phyloP scores from a whole-genome alignment of 2,329 filamentous ascomycete species.

The Kalmusia sp. region DNA sequence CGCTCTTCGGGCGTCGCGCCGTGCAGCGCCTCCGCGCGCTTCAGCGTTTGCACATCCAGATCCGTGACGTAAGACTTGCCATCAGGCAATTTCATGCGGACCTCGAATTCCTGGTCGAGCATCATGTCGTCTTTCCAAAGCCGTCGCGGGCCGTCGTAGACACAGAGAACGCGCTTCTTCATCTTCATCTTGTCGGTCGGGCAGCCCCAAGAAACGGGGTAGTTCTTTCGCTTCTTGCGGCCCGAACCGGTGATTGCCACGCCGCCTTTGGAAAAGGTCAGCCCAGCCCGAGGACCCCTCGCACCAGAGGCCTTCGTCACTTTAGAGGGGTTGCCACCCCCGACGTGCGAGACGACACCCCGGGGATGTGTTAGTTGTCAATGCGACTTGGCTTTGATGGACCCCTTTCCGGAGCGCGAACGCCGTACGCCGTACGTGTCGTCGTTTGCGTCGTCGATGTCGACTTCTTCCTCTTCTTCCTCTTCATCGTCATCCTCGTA shows the following conservation, averaged over 20 bases:
- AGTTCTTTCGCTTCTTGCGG: conserved; percentile 91
- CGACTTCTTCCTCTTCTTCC: conserved; percentile 64
- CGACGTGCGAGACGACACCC: conserved; percentile 50
- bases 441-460: conserved; percentile 60
- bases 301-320: conserved; percentile 48
- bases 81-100: conserved; percentile 74
- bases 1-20: conserved; percentile 84
- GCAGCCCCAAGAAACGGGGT: conserved; percentile 93
- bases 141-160: conserved; percentile 86
- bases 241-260: conserved; percentile 65
- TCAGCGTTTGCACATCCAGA: conserved; percentile 87
- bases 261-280: conserved; percentile 80
- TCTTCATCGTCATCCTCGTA: conserved; percentile 67
- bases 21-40: conserved; percentile 84
- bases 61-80: conserved; percentile 88
- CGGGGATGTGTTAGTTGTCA: conserved; percentile 60
- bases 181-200: conserved; percentile 94
- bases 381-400: conserved; percentile 58
- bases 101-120: conserved; percentile 93
- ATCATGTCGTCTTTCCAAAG: conserved; percentile 99
- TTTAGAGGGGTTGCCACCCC: conserved; percentile 42
- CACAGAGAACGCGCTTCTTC: conserved; percentile 94
- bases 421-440: conserved; percentile 59
- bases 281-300: conserved; percentile 58
- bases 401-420: conserved; percentile 56